Evolutionary conservation across 2,329 filamentous ascomycete species (phyloP).

Genomic region (Samsoniella hepiali): DNA sequence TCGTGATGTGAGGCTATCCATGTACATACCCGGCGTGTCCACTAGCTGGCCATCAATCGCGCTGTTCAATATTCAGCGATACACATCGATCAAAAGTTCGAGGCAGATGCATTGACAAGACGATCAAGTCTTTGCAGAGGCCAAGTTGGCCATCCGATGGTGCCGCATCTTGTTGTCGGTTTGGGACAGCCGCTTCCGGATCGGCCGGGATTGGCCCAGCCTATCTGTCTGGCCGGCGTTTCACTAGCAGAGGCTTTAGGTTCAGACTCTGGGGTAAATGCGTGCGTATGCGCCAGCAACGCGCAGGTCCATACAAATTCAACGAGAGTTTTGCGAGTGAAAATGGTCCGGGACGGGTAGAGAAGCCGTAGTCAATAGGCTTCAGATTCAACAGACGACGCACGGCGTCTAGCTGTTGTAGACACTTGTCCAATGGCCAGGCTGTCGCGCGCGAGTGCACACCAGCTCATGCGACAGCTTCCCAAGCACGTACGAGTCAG

Average conservation of each 20-base stretch:
- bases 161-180: not conserved
- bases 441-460: not conserved
- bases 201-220: conserved; percentile 13
- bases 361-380: too few species aligned
- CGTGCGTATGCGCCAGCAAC: not conserved
- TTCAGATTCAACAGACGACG: too few species aligned
- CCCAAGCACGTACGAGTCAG: not conserved
- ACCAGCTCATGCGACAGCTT: not conserved
- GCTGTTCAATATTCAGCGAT: not conserved
- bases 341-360: too few species aligned
- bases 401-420: too few species aligned
- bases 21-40: not conserved
- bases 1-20: not conserved
- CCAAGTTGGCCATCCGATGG: not conserved
- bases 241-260: not conserved
- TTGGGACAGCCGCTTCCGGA: not conserved
- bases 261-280: not conserved
- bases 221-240: not conserved
- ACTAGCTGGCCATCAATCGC: not conserved
- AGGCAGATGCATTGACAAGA: not conserved
- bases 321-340: too few species aligned
- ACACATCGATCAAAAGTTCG: too few species aligned
- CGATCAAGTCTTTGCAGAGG: not conserved
- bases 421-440: not conserved
- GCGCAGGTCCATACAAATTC: not conserved